These are phyloP conservation scores for Verbascum thapsus DNA, from an alignment of 257 asterid genomes.

Conservation along the genomic window DNA sequence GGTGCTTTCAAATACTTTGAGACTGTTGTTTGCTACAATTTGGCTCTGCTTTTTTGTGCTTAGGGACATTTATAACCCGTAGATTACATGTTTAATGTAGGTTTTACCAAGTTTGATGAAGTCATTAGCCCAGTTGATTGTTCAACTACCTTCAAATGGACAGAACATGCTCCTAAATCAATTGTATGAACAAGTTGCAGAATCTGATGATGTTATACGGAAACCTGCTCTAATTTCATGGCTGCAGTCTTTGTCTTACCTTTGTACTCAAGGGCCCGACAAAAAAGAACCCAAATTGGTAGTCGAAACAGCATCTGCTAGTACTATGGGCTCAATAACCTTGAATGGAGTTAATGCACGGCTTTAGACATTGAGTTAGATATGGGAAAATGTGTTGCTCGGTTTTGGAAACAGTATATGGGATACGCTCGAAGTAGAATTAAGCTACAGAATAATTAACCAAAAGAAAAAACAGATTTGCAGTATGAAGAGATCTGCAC, in stretches of 20 bases:
- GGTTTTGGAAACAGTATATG: background rate
- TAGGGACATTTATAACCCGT: slow-evolving; percentile 8
- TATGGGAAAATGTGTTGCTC: background rate
- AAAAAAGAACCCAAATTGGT: slow-evolving; percentile 27
- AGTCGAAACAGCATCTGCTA: slow-evolving; percentile 29
- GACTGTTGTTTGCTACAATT: background rate
- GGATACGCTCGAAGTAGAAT: background rate
- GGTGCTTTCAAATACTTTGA: slow-evolving; percentile 10
- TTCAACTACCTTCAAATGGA: slow-evolving; percentile 52
- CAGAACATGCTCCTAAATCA: slow-evolving; percentile 60
- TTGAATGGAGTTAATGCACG: slow-evolving; percentile 40
- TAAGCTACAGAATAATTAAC: too few relatives aligned
- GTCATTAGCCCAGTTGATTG: slow-evolving; percentile 61
- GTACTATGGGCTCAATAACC: slow-evolving; percentile 26
- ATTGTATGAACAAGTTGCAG: slow-evolving; percentile 76
- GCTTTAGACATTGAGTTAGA: slow-evolving; percentile 31
- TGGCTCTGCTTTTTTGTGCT: background rate
- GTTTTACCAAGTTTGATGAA: slow-evolving; percentile 76
- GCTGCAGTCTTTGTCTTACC: slow-evolving; percentile 79
- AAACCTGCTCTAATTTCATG: slow-evolving; percentile 78
- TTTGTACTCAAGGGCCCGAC: slow-evolving; percentile 51
- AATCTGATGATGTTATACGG: slow-evolving; percentile 80
- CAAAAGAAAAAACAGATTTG: too few relatives aligned
- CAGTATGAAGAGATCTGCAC: too few relatives aligned
- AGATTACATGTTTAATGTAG: slow-evolving; percentile 40